A percentile compares a stretch with the other conserved stretches of the same genome.
phyloP scores from a whole-genome alignment of 140 eudicot species.

The Bidens hawaiensis region DNA sequence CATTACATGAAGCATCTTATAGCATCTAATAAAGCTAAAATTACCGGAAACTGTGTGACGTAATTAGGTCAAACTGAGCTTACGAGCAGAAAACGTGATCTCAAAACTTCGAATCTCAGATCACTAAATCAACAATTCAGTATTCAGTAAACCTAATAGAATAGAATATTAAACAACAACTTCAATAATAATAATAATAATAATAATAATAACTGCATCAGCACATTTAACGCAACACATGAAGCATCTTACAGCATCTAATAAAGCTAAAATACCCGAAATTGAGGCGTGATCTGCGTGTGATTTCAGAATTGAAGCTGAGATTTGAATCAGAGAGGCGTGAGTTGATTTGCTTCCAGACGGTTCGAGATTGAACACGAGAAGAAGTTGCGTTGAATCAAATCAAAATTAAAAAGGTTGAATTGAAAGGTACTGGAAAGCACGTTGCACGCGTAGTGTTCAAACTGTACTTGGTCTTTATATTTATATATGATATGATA shows the following conservation, averaged over 20 bases:
- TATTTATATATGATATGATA: too few species aligned
- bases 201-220: not conserved
- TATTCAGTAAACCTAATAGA: too few species aligned
- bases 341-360: conserved; percentile 13
- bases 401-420: too few species aligned
- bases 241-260: not conserved
- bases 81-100: too few species aligned
- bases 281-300: conserved; percentile 10
- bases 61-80: too few species aligned
- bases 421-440: conserved; percentile 21
- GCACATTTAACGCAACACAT: too few species aligned
- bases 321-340: conserved; percentile 14
- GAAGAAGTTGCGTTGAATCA: not conserved
- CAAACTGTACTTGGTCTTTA: conserved; percentile 17
- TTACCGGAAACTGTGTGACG: too few species aligned
- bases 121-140: conserved; percentile 17
- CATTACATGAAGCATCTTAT: not conserved
- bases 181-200: too few species aligned
- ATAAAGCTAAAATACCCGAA: conserved; percentile 3
- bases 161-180: too few species aligned
- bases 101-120: conserved; percentile 24
- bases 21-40: conserved; percentile 12
- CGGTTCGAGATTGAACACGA: not conserved
- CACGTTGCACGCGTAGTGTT: conserved; percentile 21
- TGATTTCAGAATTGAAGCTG: conserved; percentile 18